phyloP scores from a whole-genome alignment of 805 yeast species.

The Myxozyma neglecta region DNA sequence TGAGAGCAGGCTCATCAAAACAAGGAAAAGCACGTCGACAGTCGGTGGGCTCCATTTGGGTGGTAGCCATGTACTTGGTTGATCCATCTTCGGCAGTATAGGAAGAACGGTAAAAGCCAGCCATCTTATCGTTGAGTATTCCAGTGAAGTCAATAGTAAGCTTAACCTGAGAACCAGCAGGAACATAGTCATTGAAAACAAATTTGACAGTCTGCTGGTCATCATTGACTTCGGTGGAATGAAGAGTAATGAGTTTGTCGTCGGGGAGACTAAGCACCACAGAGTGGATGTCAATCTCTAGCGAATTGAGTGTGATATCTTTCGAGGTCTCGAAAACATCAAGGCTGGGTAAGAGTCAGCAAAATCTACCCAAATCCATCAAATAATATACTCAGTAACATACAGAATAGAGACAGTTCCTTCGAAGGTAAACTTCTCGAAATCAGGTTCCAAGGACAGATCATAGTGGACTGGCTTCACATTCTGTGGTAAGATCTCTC shows the following conservation, averaged over 20 bases:
- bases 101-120: slow-evolving; percentile 61
- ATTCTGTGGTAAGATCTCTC: slow-evolving; percentile 57
- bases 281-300: slow-evolving; percentile 62
- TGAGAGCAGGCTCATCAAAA: slow-evolving; percentile 69
- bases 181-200: slow-evolving; percentile 48
- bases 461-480: slow-evolving; percentile 76
- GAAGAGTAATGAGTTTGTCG: slow-evolving; percentile 33
- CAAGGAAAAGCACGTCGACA: slow-evolving; percentile 78
- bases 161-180: slow-evolving; percentile 45
- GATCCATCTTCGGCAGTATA: slow-evolving; percentile 57
- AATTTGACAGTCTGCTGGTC: slow-evolving; percentile 66
- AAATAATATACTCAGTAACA: slow-evolving; percentile 9
- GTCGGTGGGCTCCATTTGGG: slow-evolving; percentile 76
- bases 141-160: slow-evolving; percentile 59
- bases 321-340: slow-evolving; percentile 47
- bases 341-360: slow-evolving; percentile 35
- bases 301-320: slow-evolving; percentile 55
- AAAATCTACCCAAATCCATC: background rate
- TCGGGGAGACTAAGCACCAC: slow-evolving; percentile 41
- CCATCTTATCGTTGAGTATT: slow-evolving; percentile 54
- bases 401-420: slow-evolving; percentile 51
- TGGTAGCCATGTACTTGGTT: slow-evolving; percentile 59
- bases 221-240: slow-evolving; percentile 43
- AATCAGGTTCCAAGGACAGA: slow-evolving; percentile 64
- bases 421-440: slow-evolving; percentile 46